Evolutionary conservation across 352 stramenopile genomes (phyloP), one percentile per base, ranked within the genome.

Genomic region (Peronosclerospora sorghi): DNA sequence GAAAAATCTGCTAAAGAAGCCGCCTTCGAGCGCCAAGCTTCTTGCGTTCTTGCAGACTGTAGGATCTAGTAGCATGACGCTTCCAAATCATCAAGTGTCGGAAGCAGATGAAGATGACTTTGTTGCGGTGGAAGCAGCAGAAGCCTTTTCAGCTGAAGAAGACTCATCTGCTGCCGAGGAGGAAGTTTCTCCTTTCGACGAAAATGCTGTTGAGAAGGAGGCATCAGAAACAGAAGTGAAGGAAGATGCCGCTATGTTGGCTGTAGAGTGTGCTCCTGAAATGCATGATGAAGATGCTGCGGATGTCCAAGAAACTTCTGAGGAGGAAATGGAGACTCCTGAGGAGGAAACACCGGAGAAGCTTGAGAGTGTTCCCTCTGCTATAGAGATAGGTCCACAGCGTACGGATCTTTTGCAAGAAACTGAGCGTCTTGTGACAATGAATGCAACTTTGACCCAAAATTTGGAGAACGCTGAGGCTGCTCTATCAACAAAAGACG

Each of bases 11-110:
- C 32, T 63, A 23, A 32, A 65, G 45, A 56, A 63, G 10, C 48
- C 65, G 4, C 20, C 53, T 14, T 62, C 57, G 18, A 74, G 45
- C 35, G 49, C 62, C 14, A 83, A 81, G 54, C 48, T 80, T 21
- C 54, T 74, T 32, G 71, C 68, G 6, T 80, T 81, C 48, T 42
- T 80, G 38, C 62, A 66, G 19, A 57, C 62, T 1, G 69, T 79
- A 7, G 67, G 79, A 23, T 51, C 60, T 13, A 47, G 27, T 1
- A 51, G 23, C 12, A 38, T 47, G 14, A 29, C 12, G 2, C 17
- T 46, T 4, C 21, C 41, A 0, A n/a, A n/a, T n/a, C n/a, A n/a
- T n/a, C n/a, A n/a, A n/a, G 10, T 44, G 12, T 38, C 29, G 13
- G 47, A 32, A 12, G 21, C 32, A 1, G 46, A 57, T 3, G 47